Evolutionary conservation across 2,329 filamentous ascomycete genomes (phyloP).

Genomic region (Raffaelea albimanens): DNA sequence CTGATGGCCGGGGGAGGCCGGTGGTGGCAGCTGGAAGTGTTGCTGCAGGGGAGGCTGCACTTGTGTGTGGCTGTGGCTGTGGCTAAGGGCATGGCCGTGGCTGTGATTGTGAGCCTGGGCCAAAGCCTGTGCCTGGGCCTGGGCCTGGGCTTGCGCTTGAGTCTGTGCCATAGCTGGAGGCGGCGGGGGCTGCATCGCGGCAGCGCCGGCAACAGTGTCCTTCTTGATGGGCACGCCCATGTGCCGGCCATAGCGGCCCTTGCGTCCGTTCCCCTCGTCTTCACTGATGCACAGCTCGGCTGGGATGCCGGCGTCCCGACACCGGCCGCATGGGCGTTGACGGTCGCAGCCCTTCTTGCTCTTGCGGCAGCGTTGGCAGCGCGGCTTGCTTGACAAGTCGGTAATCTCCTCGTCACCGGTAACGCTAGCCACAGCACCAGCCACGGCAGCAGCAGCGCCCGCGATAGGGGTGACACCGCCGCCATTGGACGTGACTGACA

Average conservation of each 20-base stretch:
- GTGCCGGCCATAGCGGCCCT: conserved; percentile 75
- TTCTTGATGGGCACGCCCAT: conserved; percentile 59
- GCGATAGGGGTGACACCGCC: conserved; percentile 21
- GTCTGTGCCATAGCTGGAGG: conserved; percentile 20
- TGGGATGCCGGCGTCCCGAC: conserved; percentile 89
- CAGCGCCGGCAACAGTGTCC: conserved; percentile 31
- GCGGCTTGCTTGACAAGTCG: conserved; percentile 88
- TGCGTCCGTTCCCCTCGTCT: conserved; percentile 94
- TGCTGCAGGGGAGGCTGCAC: conserved; percentile 21
- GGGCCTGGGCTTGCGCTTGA: conserved; percentile 7
- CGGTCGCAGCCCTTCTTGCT: conserved; percentile 99
- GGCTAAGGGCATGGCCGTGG: neutral
- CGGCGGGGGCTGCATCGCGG: conserved; percentile 9
- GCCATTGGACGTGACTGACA: conserved; percentile 55
- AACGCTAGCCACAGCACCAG: conserved; percentile 32
- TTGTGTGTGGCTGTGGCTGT: neutral
- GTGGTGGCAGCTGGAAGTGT: conserved; percentile 12
- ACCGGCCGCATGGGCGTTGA: conserved; percentile 87
- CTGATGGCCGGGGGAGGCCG: neutral
- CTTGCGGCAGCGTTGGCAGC: conserved; percentile 96
- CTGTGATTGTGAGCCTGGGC: neutral
- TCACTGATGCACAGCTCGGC: conserved; percentile 94
- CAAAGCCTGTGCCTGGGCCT: neutral
- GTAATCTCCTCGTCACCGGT: conserved; percentile 79
- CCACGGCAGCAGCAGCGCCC: conserved; percentile 1